phyloP scores from a whole-genome alignment of 345 rosid genomes.

The Brassica carinata region DNA sequence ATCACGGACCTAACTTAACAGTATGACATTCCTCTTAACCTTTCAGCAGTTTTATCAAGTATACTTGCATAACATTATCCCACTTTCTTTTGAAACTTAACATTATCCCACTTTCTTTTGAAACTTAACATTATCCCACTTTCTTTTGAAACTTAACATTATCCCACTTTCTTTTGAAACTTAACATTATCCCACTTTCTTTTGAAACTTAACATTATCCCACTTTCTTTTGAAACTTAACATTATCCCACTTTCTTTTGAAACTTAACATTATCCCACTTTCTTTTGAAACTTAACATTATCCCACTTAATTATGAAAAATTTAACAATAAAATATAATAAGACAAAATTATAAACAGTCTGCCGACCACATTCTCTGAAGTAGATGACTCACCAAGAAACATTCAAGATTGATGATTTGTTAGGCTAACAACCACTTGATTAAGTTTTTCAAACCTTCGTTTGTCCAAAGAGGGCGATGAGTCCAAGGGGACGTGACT shows the following conservation, averaged over 20 bases:
- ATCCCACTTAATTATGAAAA: too few species aligned
- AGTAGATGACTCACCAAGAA: conserved; percentile 36
- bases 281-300: too few species aligned
- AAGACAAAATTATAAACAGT: conserved; percentile 32
- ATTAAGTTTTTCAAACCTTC: background rate
- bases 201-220: too few species aligned
- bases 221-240: too few species aligned
- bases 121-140: too few species aligned
- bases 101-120: too few species aligned
- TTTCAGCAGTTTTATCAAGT: conserved; percentile 18
- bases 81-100: background rate
- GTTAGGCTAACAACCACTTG: conserved; percentile 39
- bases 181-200: too few species aligned
- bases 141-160: too few species aligned
- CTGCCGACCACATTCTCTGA: conserved; percentile 16
- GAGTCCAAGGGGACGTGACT: conserved; percentile 20
- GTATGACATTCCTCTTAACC: conserved; percentile 38
- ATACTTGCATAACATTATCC: background rate
- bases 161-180: too few species aligned
- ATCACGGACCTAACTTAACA: conserved; percentile 44
- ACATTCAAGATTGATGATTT: conserved; percentile 23
- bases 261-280: too few species aligned
- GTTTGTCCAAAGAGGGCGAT: conserved; percentile 4
- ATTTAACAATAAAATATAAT: background rate
- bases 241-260: too few species aligned